phyloP scores from a whole-genome alignment of 768 basidiomycete species.

The Tylopilus felleus region DNA sequence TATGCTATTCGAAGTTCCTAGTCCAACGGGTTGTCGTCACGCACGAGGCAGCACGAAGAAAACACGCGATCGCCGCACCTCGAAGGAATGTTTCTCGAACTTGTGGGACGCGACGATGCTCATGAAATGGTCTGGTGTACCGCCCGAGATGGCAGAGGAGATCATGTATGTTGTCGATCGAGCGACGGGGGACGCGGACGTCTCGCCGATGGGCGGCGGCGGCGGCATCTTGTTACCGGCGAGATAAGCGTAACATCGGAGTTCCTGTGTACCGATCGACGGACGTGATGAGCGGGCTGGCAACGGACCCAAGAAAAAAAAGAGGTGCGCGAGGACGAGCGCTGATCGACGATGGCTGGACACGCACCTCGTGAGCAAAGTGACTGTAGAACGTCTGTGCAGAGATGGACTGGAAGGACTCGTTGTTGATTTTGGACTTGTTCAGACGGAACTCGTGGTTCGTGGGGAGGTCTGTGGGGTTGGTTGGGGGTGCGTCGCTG shows the following conservation, averaged over 20 bases:
- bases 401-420: conserved; percentile 39
- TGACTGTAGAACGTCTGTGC: conserved; percentile 34
- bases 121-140: conserved; percentile 33
- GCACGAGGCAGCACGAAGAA: not conserved
- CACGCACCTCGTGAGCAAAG: conserved; percentile 44
- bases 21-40: not conserved
- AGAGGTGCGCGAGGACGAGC: not conserved
- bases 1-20: conserved; percentile 54
- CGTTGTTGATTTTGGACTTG: conserved; percentile 5
- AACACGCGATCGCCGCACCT: conserved; percentile 33
- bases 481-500: conserved; percentile 5
- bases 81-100: conserved; percentile 46
- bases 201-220: not conserved
- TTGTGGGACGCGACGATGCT: conserved; percentile 36
- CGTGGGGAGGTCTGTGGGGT: conserved; percentile 16
- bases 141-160: conserved; percentile 2
- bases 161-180: conserved; percentile 22
- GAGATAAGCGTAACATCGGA: conserved; percentile 40
- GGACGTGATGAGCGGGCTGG: conserved; percentile 13
- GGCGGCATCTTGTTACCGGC: conserved; percentile 17
- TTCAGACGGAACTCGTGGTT: conserved; percentile 29
- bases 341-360: too few relatives aligned
- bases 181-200: not conserved
- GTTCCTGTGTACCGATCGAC: conserved; percentile 36
- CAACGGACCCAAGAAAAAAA: not conserved